Evolutionary conservation across 2,329 filamentous ascomycete genomes (phyloP).

Genomic region (Aspergillus costaricaensis): DNA sequence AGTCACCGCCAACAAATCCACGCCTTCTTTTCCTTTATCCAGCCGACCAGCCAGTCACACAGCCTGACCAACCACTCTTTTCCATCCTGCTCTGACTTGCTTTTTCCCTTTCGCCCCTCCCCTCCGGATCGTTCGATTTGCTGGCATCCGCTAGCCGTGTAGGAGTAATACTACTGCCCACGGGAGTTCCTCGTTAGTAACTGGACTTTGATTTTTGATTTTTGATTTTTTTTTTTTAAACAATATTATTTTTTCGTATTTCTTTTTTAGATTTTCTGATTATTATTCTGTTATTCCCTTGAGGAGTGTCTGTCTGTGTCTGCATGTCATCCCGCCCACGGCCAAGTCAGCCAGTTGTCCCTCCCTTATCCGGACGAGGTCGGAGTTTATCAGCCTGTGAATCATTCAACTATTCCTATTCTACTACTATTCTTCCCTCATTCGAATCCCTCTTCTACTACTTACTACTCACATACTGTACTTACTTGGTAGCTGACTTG

Average conservation of each 20-base stretch:
- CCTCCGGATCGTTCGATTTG: conserved; percentile 15
- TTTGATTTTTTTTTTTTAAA: conserved; percentile 1
- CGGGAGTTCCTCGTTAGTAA: conserved; percentile 1
- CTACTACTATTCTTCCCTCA: neutral
- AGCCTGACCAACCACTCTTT: neutral
- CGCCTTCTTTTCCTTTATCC: neutral
- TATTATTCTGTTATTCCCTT: neutral
- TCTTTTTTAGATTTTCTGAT: conserved; percentile 3
- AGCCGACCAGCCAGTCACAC: neutral
- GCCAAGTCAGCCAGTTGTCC: conserved; percentile 19
- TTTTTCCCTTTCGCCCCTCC: neutral
- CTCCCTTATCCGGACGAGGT: conserved; percentile 11
- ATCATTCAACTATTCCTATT: neutral
- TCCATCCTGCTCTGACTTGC: neutral
- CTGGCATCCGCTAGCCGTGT: conserved; percentile 14
- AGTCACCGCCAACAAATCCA: conserved; percentile 25
- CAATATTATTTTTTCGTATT: conserved; percentile 1
- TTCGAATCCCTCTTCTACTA: neutral
- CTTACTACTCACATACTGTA: neutral
- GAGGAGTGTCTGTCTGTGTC: conserved; percentile 5
- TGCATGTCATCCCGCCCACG: conserved; percentile 22
- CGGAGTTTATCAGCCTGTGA: conserved; percentile 17
- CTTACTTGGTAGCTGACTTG: too few relatives aligned
- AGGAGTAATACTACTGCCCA: neutral
- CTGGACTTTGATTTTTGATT: conserved; percentile 1